A percentile compares a stretch with the other conserved stretches of the same genome.
Evolutionary conservation across 2,329 filamentous ascomycete species (phyloP).

Genomic region (Capronia americana): DNA sequence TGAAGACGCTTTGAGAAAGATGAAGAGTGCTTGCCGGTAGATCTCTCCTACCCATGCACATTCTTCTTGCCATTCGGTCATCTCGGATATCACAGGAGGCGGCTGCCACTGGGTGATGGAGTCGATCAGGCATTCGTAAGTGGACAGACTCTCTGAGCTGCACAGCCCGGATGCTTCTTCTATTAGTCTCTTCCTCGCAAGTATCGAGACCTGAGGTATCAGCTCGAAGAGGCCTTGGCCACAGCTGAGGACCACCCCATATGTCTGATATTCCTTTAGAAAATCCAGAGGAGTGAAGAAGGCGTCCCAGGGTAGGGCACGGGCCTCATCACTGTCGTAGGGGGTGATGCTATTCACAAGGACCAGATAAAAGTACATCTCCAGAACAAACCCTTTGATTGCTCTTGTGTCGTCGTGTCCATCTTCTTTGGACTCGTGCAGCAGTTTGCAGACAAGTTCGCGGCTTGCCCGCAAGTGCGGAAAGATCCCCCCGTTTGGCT

Average conservation of each 20-base stretch:
- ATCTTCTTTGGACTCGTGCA: constrained; percentile 6
- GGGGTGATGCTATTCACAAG: constrained; percentile 33
- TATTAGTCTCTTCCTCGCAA: constrained; percentile 20
- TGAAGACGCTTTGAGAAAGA: constrained; percentile 22
- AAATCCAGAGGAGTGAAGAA: constrained; percentile 23
- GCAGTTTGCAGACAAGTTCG: constrained; percentile 26
- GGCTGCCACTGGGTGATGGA: constrained; percentile 19
- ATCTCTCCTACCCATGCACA: constrained; percentile 23
- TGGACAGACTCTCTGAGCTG: constrained; percentile 1
- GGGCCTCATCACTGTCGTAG: constrained; percentile 14
- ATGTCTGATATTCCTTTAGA: constrained; percentile 28
- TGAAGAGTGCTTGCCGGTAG: constrained; percentile 27
- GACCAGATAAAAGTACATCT: constrained; percentile 35
- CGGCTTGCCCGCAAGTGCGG: constrained; percentile 34
- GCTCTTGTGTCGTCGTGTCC: constrained; percentile 16
- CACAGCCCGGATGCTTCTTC: constrained; percentile 12
- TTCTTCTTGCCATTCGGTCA: constrained; percentile 17
- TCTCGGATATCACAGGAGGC: constrained; percentile 16
- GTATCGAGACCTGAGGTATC: constrained; percentile 31
- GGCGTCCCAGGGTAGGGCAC: constrained; percentile 21
- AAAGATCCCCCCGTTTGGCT: constrained; percentile 32
- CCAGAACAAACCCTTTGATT: constrained; percentile 32
- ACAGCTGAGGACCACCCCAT: constrained; percentile 32
- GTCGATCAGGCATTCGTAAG: constrained; percentile 13
- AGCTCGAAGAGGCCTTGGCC: constrained; percentile 30